These are phyloP conservation scores for Arthroderma sp. DNA, from an alignment of 2,329 filamentous ascomycete genomes.

Conservation along the genomic window DNA sequence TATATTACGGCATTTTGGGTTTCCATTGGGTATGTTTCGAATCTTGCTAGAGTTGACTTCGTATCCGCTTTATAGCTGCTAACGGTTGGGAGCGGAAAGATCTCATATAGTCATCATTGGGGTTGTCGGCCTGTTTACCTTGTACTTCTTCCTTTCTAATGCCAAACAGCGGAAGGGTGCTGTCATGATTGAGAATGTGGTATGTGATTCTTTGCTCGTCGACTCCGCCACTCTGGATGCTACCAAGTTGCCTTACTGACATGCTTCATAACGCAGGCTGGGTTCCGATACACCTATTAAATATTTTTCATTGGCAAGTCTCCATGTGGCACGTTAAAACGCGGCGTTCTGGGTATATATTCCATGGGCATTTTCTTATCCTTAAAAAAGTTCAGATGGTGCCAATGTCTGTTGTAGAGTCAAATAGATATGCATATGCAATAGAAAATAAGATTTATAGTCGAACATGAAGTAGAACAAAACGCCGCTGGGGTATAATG, in stretches of 20 bases:
- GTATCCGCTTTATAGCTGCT: neutral
- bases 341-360: no score
- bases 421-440: no score
- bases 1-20: slow-evolving; percentile 56
- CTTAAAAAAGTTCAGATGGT: no score
- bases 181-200: slow-evolving; percentile 37
- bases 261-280: slow-evolving; percentile 12
- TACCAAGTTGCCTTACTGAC: neutral
- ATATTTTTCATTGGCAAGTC: no score
- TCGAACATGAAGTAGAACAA: no score
- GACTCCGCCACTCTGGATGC: neutral
- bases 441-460: no score
- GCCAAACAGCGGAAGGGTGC: slow-evolving; percentile 34
- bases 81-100: slow-evolving; percentile 14
- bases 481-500: no score
- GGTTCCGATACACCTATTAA: slow-evolving; percentile 25
- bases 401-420: no score
- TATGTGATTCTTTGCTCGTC: slow-evolving; percentile 11
- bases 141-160: slow-evolving; percentile 43
- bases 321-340: no score
- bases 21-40: slow-evolving; percentile 39
- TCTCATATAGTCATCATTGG: slow-evolving; percentile 47
- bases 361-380: no score
- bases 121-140: slow-evolving; percentile 39
- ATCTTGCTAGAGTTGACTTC: neutral